A percentile compares a stretch with the other conserved stretches of the same genome.
Conservation (phyloP, 164 flowering plant species). For the Dillenia turbinata region DNA sequence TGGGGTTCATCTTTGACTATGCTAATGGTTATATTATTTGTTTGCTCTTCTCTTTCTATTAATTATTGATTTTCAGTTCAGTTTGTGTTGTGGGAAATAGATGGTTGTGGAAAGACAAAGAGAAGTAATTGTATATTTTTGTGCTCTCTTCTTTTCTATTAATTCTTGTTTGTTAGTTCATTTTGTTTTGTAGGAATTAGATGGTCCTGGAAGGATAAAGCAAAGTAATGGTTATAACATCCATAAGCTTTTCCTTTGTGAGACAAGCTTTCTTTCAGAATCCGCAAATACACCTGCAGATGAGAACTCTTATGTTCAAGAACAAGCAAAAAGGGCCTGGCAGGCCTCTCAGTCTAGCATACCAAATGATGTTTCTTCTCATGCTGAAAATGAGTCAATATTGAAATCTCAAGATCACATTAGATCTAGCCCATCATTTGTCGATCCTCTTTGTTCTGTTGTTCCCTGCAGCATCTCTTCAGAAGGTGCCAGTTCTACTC, state of each 20-base stretch:
- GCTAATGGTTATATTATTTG: too few relatives aligned
- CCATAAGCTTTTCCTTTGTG: constrained; percentile 29
- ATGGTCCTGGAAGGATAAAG: constrained; percentile 11
- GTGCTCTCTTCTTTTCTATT: too few relatives aligned
- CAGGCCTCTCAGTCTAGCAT: constrained; percentile 32
- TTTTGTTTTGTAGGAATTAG: constrained; percentile 25
- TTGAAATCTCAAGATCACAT: constrained; percentile 43
- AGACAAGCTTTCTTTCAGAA: constrained; percentile 80
- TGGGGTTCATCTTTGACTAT: too few relatives aligned
- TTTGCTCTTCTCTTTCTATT: too few relatives aligned
- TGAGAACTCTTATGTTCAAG: constrained; percentile 45
- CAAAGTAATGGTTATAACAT: constrained; percentile 14
- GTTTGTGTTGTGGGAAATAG: too few relatives aligned
- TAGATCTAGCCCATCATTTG: constrained; percentile 36
- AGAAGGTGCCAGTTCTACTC: constrained; percentile 19
- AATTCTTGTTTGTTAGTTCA: neutral
- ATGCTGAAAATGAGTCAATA: constrained; percentile 20
- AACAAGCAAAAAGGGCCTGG: constrained; percentile 19
- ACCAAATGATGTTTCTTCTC: constrained; percentile 23
- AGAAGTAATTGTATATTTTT: too few relatives aligned
- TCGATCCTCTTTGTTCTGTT: constrained; percentile 86
- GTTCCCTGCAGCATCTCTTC: constrained; percentile 77
- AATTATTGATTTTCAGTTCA: too few relatives aligned
- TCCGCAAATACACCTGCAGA: constrained; percentile 61
- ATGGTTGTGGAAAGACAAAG: too few relatives aligned